A percentile compares a stretch with the other conserved stretches of the same genome.
These are phyloP conservation scores for Colletotrichum tamarilloi DNA, from an alignment of 2,329 filamentous ascomycete species.

Conservation along the genomic window DNA sequence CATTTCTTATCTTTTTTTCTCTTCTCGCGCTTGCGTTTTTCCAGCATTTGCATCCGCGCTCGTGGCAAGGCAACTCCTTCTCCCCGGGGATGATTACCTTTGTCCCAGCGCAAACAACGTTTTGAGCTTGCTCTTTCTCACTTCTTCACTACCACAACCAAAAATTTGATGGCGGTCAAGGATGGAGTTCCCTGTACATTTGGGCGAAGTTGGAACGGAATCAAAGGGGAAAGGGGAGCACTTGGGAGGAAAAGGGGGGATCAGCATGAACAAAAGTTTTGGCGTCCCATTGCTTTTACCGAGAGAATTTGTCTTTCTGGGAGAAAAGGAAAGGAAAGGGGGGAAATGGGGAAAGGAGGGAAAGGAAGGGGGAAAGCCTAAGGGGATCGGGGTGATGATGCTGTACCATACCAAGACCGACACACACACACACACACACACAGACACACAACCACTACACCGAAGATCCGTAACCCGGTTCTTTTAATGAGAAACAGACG, in stretches of 20 bases:
- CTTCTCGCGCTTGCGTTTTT: conserved; percentile 15
- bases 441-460: conserved; percentile 16
- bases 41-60: conserved; percentile 32
- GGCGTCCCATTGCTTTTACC: conserved; percentile 33
- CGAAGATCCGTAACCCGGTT: conserved; percentile 27
- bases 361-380: neutral
- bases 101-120: conserved; percentile 10
- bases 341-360: conserved; percentile 2
- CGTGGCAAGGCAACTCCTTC: neutral
- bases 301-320: conserved; percentile 10
- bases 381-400: conserved; percentile 28
- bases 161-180: neutral
- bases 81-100: neutral
- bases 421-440: conserved; percentile 10
- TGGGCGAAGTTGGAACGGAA: neutral
- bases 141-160: neutral
- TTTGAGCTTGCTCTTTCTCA: conserved; percentile 5
- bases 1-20: conserved; percentile 3
- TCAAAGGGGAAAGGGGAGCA: conserved; percentile 14
- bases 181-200: conserved; percentile 25
- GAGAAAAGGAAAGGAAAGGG: conserved; percentile 13
- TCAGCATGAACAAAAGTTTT: conserved; percentile 34
- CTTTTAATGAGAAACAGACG: conserved; percentile 34
- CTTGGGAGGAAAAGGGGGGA: conserved; percentile 24
- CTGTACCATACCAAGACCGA: conserved; percentile 34